Evolutionary conservation across 768 basidiomycete genomes (phyloP).

Genomic region (Lactarius sp.): DNA sequence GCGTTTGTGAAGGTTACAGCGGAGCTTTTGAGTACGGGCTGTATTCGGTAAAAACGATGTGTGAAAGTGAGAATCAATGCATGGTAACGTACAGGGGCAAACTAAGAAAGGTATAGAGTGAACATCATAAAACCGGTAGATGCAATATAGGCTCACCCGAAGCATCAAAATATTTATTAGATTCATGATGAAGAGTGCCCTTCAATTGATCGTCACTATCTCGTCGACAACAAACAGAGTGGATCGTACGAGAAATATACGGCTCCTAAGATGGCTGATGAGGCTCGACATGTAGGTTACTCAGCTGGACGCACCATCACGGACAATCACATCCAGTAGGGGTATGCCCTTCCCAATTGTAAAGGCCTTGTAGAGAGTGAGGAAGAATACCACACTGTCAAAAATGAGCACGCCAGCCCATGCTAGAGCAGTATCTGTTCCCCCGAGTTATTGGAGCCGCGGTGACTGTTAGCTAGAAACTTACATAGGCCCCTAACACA

Average conservation of each 20-base stretch:
- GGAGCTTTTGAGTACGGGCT: constrained; percentile 3
- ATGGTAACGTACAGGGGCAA: constrained; percentile 6
- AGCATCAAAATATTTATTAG: constrained; percentile 10
- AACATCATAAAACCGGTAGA: not conserved
- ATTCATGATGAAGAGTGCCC: constrained; percentile 14
- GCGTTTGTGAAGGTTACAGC: not conserved
- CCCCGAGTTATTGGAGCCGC: not conserved
- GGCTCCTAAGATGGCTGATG: constrained; percentile 1
- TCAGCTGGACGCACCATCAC: not conserved
- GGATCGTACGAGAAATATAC: constrained; percentile 16
- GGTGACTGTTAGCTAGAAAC: not conserved
- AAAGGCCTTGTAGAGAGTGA: constrained; percentile 14
- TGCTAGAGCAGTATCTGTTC: constrained; percentile 2
- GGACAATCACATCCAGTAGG: no score
- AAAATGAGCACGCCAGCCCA: constrained; percentile 14
- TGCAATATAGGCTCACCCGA: not conserved
- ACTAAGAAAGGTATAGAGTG: not conserved
- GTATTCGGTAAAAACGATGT: not conserved
- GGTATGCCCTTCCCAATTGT: not conserved
- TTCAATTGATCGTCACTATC: not conserved
- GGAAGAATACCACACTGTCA: constrained; percentile 10
- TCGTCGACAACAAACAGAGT: no score
- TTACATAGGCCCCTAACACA: constrained; percentile 7
- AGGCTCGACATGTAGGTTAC: not conserved
- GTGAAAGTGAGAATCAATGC: not conserved